Base-by-base conservation (phyloP, 495 filamentous ascomycete species). In the Neurospora sp. region DNA sequence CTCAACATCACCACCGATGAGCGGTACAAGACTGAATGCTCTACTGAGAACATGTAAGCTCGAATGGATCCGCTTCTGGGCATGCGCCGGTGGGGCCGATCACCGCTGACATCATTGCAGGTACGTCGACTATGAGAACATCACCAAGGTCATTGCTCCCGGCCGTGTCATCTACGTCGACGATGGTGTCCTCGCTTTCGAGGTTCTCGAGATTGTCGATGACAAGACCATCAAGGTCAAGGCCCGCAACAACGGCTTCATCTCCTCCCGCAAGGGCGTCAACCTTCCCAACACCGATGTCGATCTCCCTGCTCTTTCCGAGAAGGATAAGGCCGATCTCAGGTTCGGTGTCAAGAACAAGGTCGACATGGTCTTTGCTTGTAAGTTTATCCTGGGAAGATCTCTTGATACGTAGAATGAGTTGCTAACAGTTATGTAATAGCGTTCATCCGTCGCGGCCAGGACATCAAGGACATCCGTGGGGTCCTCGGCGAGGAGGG, bases 51-150 rank as follows among this genome's bases (percentile, higher is more conserved):
- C 85, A 98, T 99, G 96, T 99, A 86, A 81, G 92, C 72, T 31
- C 42, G 6, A n/a, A 31, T 59, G 18, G 27, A 47, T 7, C 14
- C 3, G n/a, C 38, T 35, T 38, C 8, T 39, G 0, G 1, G 40
- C 18, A n/a, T 70, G 9, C 5, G 16, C 1, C 69, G 16, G 8
- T 39, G 39, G 14, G 5, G 12, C 39, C 22, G 18, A n/a, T 69
- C 20, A 14, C 4, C 27, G 65, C 78, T 81, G 59, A 79, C 74
- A 27, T 44, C 8, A 16, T 31, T 39, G 18, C 65, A 97, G 94
- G 94, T 97, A 94, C 77, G 92, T 99, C 78, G 96, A 99, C 86
- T 99, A 99, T 85, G 95, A 94, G 90, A 99, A 99, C 88, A 97
- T 99, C 87, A 97, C 96, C 85, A 97, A 94, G 85, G 94, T 99